phyloP scores from a whole-genome alignment of 2,329 filamentous ascomycete species.

The Colletotrichum lini region DNA sequence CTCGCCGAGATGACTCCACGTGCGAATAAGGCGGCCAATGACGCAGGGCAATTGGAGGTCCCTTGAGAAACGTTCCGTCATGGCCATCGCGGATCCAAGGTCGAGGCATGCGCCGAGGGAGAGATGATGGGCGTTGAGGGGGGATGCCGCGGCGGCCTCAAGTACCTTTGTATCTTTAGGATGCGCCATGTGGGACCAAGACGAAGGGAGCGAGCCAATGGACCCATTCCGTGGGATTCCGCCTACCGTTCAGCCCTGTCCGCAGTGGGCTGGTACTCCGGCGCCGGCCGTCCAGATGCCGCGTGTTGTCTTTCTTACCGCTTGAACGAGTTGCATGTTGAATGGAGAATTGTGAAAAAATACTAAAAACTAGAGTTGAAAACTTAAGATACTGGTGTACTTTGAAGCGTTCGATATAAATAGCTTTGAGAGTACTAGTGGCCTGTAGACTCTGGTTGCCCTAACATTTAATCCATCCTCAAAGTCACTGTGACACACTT shows the following conservation, averaged over 20 bases:
- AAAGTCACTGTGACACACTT: background rate
- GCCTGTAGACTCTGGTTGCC: rapidly evolving
- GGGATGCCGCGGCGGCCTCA: slow-evolving; percentile 37
- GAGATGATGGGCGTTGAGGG: slow-evolving; percentile 11
- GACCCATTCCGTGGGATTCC: slow-evolving; percentile 1
- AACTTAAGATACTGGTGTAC: too few relatives aligned
- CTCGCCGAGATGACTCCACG: slow-evolving; percentile 1
- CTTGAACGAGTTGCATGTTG: rapidly evolving
- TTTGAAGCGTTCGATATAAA: rapidly evolving
- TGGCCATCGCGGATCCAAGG: slow-evolving; percentile 1
- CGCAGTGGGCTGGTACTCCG: slow-evolving; percentile 1
- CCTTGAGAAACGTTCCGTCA: slow-evolving; percentile 16
- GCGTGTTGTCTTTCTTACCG: background rate
- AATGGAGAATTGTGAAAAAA: too few relatives aligned
- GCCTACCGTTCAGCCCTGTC: slow-evolving; percentile 35
- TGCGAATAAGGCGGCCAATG: slow-evolving; percentile 21
- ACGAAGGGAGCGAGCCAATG: background rate
- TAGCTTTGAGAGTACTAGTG: background rate
- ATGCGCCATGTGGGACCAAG: background rate
- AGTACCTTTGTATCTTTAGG: slow-evolving; percentile 29
- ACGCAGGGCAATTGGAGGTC: background rate
- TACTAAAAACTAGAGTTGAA: rapidly evolving
- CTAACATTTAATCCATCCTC: slow-evolving; percentile 30
- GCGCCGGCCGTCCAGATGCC: slow-evolving; percentile 1
- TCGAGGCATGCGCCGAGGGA: slow-evolving; percentile 19